Evolutionary conservation across 495 filamentous ascomycete genomes (phyloP).

Genomic region (Hypoxylon subgilvum): DNA sequence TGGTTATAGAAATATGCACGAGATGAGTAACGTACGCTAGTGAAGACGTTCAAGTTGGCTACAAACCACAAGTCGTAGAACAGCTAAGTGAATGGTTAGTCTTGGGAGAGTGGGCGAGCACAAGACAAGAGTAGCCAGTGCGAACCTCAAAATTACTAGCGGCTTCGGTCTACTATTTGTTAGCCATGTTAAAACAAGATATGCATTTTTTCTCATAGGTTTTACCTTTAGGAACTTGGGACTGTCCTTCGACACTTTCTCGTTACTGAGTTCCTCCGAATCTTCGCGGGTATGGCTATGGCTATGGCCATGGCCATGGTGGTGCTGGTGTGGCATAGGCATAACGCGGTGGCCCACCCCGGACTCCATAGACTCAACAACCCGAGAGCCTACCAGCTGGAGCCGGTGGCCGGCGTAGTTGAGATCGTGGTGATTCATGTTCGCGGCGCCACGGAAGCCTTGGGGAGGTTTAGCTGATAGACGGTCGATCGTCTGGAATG

Average conservation of each 20-base stretch:
- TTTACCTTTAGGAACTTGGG: slow-evolving; percentile 31
- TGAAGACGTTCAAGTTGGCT: slow-evolving; percentile 71
- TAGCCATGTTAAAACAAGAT: slow-evolving; percentile 1
- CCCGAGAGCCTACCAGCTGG: slow-evolving; percentile 27
- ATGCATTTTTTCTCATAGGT: not conserved
- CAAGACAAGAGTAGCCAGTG: not conserved
- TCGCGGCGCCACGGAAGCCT: not conserved
- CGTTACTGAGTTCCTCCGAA: not conserved
- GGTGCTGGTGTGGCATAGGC: slow-evolving; percentile 19
- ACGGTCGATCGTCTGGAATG: not conserved
- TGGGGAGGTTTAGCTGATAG: not conserved
- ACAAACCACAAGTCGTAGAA: slow-evolving; percentile 76
- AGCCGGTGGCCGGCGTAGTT: slow-evolving; percentile 28
- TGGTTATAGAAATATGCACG: not conserved
- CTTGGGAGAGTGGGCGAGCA: not conserved
- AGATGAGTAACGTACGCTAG: slow-evolving; percentile 45
- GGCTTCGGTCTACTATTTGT: slow-evolving; percentile 16
- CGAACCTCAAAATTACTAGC: slow-evolving; percentile 35
- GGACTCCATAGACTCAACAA: slow-evolving; percentile 26
- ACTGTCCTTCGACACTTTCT: slow-evolving; percentile 6
- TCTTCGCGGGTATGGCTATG: slow-evolving; percentile 9
- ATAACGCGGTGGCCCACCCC: slow-evolving; percentile 22
- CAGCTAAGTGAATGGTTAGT: slow-evolving; percentile 55
- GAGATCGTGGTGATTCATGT: slow-evolving; percentile 27
- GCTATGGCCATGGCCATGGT: no score